Base-by-base conservation (phyloP, 1,139 yeast genomes). In the Lodderomyces theae region DNA sequence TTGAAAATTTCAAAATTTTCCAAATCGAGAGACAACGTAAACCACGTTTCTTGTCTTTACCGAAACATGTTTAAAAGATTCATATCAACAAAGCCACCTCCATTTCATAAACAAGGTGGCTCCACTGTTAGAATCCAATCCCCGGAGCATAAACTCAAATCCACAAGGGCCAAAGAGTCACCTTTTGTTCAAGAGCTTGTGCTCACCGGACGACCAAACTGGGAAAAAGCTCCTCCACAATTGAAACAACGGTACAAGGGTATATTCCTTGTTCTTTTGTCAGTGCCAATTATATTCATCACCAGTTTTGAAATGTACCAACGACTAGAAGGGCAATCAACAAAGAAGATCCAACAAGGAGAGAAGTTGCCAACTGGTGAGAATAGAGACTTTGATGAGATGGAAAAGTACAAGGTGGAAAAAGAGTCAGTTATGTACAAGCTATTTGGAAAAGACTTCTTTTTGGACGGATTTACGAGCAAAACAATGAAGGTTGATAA, bases 401-500 rank as follows among this genome's bases (percentile, higher is more conserved):
- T 48, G 2, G 77, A 72, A 48, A 72, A 71, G 47, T 66, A 72
- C 70, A 50, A 54, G 36, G 64, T 59, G 4, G 77, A 72, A 49
- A 61, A 56, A 48, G 55, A 64, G 34, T 65, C 72, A 45, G 50
- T 61, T 43, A 57, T 63, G 66, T 70, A 67, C 50, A 61, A 56
- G 47, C 40, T 71, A 12, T 72, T 72, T 50, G 77, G 77, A 1
- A 58, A 53, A 39, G 77, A 72, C 45, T 70, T 65, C 54, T 72
- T 66, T 47, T 57, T 69, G 41, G 77, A 72, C 42, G 77, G 77
- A 15, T 67, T 69, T 42, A 72, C 77, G 12, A 69, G 75, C 48
- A 65, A 59, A 43, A 69, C 77, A 4, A 65, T 70, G 66, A 51
- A 52, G 15, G 31, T 19, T 11, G 46, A 47, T 32, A 25, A 39